These are phyloP conservation scores for Trametes elegans DNA, from an alignment of 768 basidiomycete genomes.

Conservation along the genomic window DNA sequence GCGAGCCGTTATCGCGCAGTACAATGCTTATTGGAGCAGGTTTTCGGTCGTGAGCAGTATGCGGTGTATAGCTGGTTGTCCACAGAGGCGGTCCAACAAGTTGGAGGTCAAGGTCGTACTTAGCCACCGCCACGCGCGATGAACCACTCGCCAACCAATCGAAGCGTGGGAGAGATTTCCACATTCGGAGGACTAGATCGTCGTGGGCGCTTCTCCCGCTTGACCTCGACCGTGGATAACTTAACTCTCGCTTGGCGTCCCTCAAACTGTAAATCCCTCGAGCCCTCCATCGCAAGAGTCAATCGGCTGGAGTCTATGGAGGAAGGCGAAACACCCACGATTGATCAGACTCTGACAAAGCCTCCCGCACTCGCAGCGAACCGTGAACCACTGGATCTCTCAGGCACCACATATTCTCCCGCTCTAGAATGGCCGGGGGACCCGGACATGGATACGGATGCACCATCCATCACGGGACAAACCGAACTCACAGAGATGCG, in stretches of 20 bases:
- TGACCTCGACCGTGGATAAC: background rate
- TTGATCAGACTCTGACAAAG: background rate
- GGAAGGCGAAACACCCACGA: slow-evolving; percentile 5
- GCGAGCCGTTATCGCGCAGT: background rate
- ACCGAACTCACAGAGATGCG: background rate
- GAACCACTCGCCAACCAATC: slow-evolving; percentile 10
- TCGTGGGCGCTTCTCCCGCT: slow-evolving; percentile 2
- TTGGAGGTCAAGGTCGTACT: background rate
- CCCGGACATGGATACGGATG: background rate
- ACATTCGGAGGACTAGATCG: slow-evolving; percentile 10
- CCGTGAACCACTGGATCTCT: no score
- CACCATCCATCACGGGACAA: background rate
- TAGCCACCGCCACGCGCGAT: slow-evolving; percentile 17
- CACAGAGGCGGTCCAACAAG: background rate
- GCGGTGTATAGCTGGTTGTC: background rate
- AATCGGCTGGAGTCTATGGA: slow-evolving; percentile 9
- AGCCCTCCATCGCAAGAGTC: no score
- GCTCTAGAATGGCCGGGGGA: slow-evolving; percentile 62
- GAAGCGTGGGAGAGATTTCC: slow-evolving; percentile 9
- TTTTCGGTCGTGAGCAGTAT: no score
- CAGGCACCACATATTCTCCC: slow-evolving; percentile 41
- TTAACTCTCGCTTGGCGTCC: background rate
- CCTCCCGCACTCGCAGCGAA: no score
- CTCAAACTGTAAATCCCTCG: no score
- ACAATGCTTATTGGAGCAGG: no score